These are phyloP conservation scores for Apiospora pterosperma DNA, from an alignment of 2,329 filamentous ascomycete species.

Conservation along the genomic window DNA sequence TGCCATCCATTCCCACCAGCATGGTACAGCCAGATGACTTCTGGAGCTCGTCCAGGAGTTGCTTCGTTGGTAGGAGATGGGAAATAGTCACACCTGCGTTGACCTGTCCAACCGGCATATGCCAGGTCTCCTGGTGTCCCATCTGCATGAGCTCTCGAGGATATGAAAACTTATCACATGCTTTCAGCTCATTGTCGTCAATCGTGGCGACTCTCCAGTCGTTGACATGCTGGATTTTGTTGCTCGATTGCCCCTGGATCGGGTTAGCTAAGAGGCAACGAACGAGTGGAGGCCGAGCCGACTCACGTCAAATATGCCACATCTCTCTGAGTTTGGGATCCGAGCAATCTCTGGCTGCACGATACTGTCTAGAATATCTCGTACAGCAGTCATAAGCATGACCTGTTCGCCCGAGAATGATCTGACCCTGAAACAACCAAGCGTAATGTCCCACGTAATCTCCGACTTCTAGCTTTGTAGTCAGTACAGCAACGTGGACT, in stretches of 20 bases:
- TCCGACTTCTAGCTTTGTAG: neutral
- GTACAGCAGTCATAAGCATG: neutral
- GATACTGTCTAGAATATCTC: constrained; percentile 5
- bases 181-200: neutral
- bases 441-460: constrained; percentile 5
- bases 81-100: constrained; percentile 1
- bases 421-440: constrained; percentile 8
- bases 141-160: constrained; percentile 4
- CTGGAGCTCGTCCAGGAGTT: neutral
- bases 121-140: neutral
- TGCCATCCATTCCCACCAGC: constrained; percentile 3
- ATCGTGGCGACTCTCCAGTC: neutral
- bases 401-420: neutral
- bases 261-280: neutral
- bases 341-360: constrained; percentile 4
- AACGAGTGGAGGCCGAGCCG: neutral
- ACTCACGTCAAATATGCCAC: neutral
- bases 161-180: constrained; percentile 7
- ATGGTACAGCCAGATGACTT: constrained; percentile 4
- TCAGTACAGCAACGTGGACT: neutral
- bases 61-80: neutral
- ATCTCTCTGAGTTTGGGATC: neutral
- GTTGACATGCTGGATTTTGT: constrained; percentile 3
- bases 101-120: neutral
- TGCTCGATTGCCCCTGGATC: neutral